Base-by-base conservation (phyloP, 768 basidiomycete species). In the Tephrocybe sp. region DNA sequence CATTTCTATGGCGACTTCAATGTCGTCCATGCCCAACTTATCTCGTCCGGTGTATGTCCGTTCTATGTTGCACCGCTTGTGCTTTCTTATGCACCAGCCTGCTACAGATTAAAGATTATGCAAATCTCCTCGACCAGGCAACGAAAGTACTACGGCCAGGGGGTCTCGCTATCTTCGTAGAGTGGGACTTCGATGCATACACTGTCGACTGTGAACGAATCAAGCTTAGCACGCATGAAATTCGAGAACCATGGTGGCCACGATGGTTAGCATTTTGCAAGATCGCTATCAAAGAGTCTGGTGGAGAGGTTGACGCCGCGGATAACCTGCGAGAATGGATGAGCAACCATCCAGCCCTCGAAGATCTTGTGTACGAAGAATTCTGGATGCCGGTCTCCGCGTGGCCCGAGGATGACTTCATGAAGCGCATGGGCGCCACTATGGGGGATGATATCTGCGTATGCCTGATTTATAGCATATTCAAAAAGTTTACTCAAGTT, bases 1-100 rank as follows among this genome's bases (percentile, higher is more conserved):
- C 90, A 92, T 68, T 90, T 84, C 64, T 88, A 86, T 60, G 84
- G 84, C 9, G 78, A 84, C 53, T 91, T 90, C 68, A 78, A 91
- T 59, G 84, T 86, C 14, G 86, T 86, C 0, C 88, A 90, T 61
- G 79, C 80, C 26, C 82, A 85, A 20, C 77, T 90, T 33, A 78
- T 91, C 51, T 77, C 84, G 3, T 81, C 86, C 20, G 90, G 90
- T 32, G 89, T 90, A 61, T 63, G 86, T 72, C 32, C 36, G n/a
- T 15, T 56, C 51, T 37, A 32, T 42, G 34, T 45, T 50, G 4
- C 40, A 30, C 45, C 51, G 33, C 36, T 52, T 40, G 20, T 43
- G 46, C 58, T 51, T 41, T 61, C 55, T 50, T 48, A 46, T 42
- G 59, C 56, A 47, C 6, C 37, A 56, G 57, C 46, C 44, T n/a